Evolutionary conservation across 2,329 filamentous ascomycete species (phyloP).

Genomic region (Sordariomycetes sp.): DNA sequence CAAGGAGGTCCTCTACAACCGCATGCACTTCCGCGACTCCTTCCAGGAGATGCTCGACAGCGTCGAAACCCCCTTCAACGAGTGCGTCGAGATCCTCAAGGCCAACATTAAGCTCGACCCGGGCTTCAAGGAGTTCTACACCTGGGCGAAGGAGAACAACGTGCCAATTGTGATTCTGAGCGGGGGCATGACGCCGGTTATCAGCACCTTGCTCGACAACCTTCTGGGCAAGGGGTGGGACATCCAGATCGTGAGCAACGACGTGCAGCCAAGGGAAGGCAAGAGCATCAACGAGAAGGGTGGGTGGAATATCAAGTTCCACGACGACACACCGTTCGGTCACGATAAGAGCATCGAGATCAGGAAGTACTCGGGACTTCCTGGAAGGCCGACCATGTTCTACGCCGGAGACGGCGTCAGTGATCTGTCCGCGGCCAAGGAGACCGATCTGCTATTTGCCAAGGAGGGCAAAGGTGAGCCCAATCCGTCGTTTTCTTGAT

Average conservation of each 20-base stretch:
- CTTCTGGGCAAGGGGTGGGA: conserved; percentile 71
- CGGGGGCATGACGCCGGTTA: conserved; percentile 88
- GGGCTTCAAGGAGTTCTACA: conserved; percentile 78
- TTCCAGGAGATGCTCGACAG: conserved; percentile 92
- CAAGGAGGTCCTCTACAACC: conserved; percentile 63
- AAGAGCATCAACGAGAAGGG: conserved; percentile 70
- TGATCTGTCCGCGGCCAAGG: conserved; percentile 81
- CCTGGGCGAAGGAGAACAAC: conserved; percentile 72
- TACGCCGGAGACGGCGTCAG: conserved; percentile 95
- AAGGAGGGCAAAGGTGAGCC: conserved; percentile 74
- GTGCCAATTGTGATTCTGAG: conserved; percentile 88
- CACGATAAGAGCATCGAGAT: conserved; percentile 95
- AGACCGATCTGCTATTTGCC: conserved; percentile 89
- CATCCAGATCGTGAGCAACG: conserved; percentile 86
- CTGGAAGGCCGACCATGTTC: conserved; percentile 73
- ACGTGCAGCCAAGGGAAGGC: conserved; percentile 53
- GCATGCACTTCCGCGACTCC: conserved; percentile 68
- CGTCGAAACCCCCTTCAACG: conserved; percentile 67
- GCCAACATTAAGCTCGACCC: conserved; percentile 85
- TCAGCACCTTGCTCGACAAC: conserved; percentile 70
- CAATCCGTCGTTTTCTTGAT: neutral
- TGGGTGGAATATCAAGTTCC: conserved; percentile 69
- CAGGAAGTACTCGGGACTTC: conserved; percentile 71
- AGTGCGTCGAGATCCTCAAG: conserved; percentile 72
- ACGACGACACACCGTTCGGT: conserved; percentile 59